Base-by-base conservation (phyloP, 192 early-diverging fungal species). In the Backusella psychrophila region DNA sequence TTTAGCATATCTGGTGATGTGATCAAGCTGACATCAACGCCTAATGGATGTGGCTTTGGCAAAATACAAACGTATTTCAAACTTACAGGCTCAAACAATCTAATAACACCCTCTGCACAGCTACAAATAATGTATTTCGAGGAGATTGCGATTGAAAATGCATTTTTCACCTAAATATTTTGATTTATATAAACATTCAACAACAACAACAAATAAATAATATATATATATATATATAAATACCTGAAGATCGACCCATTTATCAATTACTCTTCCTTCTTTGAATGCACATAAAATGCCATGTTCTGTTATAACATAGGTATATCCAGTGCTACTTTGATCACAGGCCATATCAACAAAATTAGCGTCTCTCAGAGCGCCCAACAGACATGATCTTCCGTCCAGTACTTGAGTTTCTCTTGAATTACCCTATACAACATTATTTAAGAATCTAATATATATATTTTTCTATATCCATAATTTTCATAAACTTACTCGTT, bases 191-290 rank as follows among this genome's bases (percentile, higher is more conserved):
- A 56, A 56, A 56, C 12, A 63, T 63, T 63, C 3, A 4, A 31
- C n/a, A 63, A 63, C 9, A 68, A 68, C 33, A 68, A 68, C 3
- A 33, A 33, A 46, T 33, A 36, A 1, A 23, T 34, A 42, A 44
- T n/a, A n/a, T n/a, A n/a, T n/a, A n/a, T n/a, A n/a, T n/a, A 41
- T 12, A 39, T 46, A 41, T 12, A 39, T 46, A n/a, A 35, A 35
- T 59, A 92, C 92, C 82, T 92, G 90, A 49, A 94, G 80, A 78
- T 94, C 88, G 12, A 94, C 87, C 94, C 94, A 95, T 80, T 93
- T 94, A 73, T 94, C 91, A 80, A 94, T 81, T 3, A 85, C 79
- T 42, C 90, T 78, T 1, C 79, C 83, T 46, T 91, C 87, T 35
- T 88, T 86, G 52, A 95, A 93, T 36, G 90, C 73, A 52, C 91